Conservation (phyloP, 441 rosid genomes). For the Euphorbia schlechtendalii region DNA sequence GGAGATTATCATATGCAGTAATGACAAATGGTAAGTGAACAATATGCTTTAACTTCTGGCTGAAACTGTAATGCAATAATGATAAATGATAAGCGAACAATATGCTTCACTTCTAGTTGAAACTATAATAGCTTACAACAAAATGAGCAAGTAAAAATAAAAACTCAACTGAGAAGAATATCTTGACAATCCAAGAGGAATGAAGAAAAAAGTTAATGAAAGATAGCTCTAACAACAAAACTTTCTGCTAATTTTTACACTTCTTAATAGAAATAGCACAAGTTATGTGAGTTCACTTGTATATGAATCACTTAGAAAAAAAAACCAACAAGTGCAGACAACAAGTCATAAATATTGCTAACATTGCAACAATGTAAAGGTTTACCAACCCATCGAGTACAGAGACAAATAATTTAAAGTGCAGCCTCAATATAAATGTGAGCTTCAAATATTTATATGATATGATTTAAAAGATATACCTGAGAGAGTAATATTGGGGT, state of each 20-base stretch:
- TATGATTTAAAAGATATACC: too few relatives aligned
- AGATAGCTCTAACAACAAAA: constrained; percentile 2
- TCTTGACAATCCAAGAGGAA: constrained; percentile 1
- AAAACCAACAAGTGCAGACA: constrained; percentile 6
- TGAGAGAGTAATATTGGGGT: too few relatives aligned
- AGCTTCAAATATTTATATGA: too few relatives aligned
- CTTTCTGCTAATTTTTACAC: not conserved
- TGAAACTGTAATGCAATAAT: too few relatives aligned
- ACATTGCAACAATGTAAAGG: too few relatives aligned
- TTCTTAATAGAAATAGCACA: not conserved
- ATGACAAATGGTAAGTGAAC: constrained; percentile 89
- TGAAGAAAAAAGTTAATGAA: constrained; percentile 6
- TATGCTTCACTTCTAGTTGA: too few relatives aligned
- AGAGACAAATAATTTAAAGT: too few relatives aligned
- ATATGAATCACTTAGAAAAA: not conserved
- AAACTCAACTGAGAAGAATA: not conserved
- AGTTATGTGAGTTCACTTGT: not conserved
- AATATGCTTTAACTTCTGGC: constrained; percentile 94
- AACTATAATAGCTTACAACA: constrained; percentile 88
- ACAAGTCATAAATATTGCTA: too few relatives aligned
- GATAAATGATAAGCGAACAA: too few relatives aligned
- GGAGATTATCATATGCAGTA: constrained; percentile 63
- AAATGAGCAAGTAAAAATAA: constrained; percentile 15
- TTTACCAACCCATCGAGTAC: too few relatives aligned
- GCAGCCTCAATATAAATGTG: too few relatives aligned